Base-by-base conservation (phyloP, 257 asterid genomes). In the Rubia yunnanensis region DNA sequence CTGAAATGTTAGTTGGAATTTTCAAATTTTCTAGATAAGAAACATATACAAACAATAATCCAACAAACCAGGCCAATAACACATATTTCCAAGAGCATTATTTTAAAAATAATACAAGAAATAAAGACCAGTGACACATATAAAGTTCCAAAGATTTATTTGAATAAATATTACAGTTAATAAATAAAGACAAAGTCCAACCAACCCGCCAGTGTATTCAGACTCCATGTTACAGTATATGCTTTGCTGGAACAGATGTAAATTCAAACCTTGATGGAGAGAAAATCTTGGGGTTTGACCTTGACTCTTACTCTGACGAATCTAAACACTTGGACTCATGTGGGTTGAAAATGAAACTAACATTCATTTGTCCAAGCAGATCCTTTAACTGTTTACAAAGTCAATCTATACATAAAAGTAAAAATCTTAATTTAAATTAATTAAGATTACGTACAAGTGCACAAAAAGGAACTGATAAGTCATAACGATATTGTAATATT, bases 251-350 rank as follows among this genome's bases (percentile, higher is more conserved):
- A 44, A 39, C 48, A 11, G 17, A 20, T 44, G 52, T 14, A 44
- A 44, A 44, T 44, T 44, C 52, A 44, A 44, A 17, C 52, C 6
- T 7, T 15, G 57, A 35, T 22, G 0, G 10, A 20, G 57, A 28
- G 1, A 1, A 44, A 64, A 48, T 46, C 31, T 39, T 49, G 46
- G 24, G 23, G 9, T 50, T 23, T 39, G 72, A 68, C 36, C 44
- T 57, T 46, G 60, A 53, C 62, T 22, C 14, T 30, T 41, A 2
- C 4, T 60, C 60, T 65, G 9, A 7, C 50, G 26, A 66, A 66
- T 52, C 62, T 52, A 52, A 63, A 66, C 62, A 23, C 70, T 34
- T 65, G 49, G 70, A 50, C 61, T 65, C 35, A 31, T 59, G 20
- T 17, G 64, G 27, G 64, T 59, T 59, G 64, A 59, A 59, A 50